A percentile compares a stretch with the other conserved stretches of the same genome.
phyloP scores from a whole-genome alignment of 2,329 filamentous ascomycete genomes.

The Verticillium alfalfae region DNA sequence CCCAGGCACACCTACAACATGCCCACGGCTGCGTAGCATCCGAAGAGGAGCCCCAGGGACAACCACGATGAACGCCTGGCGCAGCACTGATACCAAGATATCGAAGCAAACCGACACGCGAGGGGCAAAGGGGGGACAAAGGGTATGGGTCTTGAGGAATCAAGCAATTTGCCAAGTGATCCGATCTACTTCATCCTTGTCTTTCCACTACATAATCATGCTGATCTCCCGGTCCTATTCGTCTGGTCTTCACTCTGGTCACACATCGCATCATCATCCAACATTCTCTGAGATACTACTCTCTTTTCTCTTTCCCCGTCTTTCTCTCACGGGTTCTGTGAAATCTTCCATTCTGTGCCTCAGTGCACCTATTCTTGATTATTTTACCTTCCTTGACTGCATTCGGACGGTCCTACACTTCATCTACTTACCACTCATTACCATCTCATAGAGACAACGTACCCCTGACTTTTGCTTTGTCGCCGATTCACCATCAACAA shows the following conservation, averaged over 20 bases:
- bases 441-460: not conserved
- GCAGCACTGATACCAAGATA: not conserved
- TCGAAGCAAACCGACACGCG: not conserved
- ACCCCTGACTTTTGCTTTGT: not conserved
- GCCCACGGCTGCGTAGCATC: not conserved
- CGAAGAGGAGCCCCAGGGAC: not conserved
- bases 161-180: not conserved
- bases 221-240: not conserved
- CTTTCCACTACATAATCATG: not conserved
- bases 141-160: not conserved
- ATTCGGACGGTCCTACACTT: not conserved
- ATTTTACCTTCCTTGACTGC: not conserved
- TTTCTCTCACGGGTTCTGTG: slow-evolving; percentile 12
- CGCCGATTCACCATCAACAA: not conserved
- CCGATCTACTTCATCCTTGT: not conserved
- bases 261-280: not conserved
- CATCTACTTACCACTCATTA: not conserved
- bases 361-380: not conserved
- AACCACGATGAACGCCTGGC: no score
- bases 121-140: no score
- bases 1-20: not conserved
- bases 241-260: not conserved
- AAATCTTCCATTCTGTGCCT: slow-evolving; percentile 15
- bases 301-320: not conserved
- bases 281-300: not conserved